Evolutionary conservation across 169 alveolate species (phyloP).

Genomic region (Plasmodium gaboni): DNA sequence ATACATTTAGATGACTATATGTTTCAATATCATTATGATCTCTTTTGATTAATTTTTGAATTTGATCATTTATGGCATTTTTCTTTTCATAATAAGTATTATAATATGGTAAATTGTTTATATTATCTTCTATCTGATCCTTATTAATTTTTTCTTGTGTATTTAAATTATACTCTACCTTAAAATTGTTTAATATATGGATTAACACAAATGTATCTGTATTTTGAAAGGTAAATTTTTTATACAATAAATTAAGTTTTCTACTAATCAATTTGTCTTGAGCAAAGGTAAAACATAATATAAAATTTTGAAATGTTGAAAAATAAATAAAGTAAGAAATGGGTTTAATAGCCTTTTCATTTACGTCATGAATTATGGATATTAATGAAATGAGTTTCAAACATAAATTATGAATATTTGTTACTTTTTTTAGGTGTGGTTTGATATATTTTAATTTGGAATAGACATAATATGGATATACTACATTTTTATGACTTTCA

Average conservation of each 20-base stretch:
- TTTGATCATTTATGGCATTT: background rate
- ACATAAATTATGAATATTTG: slow-evolving; percentile 42
- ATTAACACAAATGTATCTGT: slow-evolving; percentile 46
- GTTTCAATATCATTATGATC: background rate
- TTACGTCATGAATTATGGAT: slow-evolving; percentile 23
- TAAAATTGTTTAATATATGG: slow-evolving; percentile 32
- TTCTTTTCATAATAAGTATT: background rate
- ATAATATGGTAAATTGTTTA: too few relatives aligned
- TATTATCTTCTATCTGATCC: background rate
- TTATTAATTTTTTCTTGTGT: background rate
- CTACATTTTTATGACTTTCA: background rate
- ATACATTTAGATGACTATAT: too few relatives aligned
- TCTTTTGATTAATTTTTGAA: background rate
- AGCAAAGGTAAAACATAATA: slow-evolving; percentile 40
- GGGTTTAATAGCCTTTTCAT: slow-evolving; percentile 14
- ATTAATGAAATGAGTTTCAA: slow-evolving; percentile 55
- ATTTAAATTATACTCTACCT: background rate
- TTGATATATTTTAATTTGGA: slow-evolving; percentile 43
- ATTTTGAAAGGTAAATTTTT: slow-evolving; percentile 38
- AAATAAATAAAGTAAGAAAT: slow-evolving; percentile 52
- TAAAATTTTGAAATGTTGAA: slow-evolving; percentile 49
- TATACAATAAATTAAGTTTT: slow-evolving; percentile 40
- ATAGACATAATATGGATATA: slow-evolving; percentile 35
- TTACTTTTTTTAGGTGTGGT: slow-evolving; percentile 63
- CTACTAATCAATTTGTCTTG: slow-evolving; percentile 20